Base-by-base conservation (phyloP, 352 stramenopile genomes). In the Phytophthora gonapodyides region DNA sequence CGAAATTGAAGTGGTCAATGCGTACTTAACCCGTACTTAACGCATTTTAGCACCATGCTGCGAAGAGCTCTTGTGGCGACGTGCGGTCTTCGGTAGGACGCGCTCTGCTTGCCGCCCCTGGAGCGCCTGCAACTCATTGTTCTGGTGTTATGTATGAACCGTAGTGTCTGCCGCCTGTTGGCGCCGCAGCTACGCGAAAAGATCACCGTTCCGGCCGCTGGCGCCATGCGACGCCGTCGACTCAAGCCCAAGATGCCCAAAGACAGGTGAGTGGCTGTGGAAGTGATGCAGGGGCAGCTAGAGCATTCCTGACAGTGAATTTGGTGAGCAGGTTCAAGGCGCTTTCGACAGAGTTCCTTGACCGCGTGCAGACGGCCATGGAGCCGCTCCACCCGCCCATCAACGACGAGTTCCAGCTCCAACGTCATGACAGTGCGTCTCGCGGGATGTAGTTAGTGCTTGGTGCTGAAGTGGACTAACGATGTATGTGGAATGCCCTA, bases 321-420 rank as follows among this genome's bases (percentile, higher is more conserved):
- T 3, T 47, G 31, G 19, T 63, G 21, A 41, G 12, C 48, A 93
- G 84, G 57, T 93, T 93, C 43, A 41, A 57, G 1, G 62, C 57
- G 24, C 53, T 93, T 24, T 73, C 77, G 37, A 51, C 57, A 6
- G 55, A 69, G 41, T 93, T 90, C 60, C 71, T 93, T 19, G 82
- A 91, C 34, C 80, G 81, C 16, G 81, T 92, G 17, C 68, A 91
- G 38, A 46, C 21, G 33, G 84, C 84, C 1, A 62, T 93, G 35
- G 64, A 64, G 58, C 84, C 84, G 31, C 61, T 93, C 34, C 61
- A 83, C 37, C 82, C 84, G 11, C 84, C 84, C 1, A 63, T 80
- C 40, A 93, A 93, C 45, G 61, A 80, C 3, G 54, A 69, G 2
- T 91, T 93, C 49, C 61, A 73, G 11, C 47, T 93, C 15, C 56